These are phyloP conservation scores for Neonectria hederae DNA, from an alignment of 2,329 filamentous ascomycete genomes.

Conservation along the genomic window DNA sequence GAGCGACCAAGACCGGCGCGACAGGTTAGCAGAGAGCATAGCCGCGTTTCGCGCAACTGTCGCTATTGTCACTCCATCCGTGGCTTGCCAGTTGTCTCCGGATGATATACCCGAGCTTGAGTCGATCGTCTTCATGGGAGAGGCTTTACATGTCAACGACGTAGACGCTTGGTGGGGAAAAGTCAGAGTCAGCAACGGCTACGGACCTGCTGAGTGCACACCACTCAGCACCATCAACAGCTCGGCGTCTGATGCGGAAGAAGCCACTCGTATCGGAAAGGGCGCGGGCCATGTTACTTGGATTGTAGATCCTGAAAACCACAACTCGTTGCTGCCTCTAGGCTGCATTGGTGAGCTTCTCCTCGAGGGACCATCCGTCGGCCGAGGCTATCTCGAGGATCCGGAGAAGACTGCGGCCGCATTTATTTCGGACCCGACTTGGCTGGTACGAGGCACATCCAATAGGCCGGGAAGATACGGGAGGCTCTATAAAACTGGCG, in stretches of 20 bases:
- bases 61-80: not conserved
- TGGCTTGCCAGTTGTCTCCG: not conserved
- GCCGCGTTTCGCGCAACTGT: not conserved
- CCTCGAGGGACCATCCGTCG: slow-evolving; percentile 34
- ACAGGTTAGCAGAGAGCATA: not conserved
- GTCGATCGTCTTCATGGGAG: not conserved
- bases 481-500: slow-evolving; percentile 23
- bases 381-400: slow-evolving; percentile 30
- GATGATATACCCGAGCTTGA: not conserved
- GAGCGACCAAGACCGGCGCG: slow-evolving; percentile 47
- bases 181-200: slow-evolving; percentile 33
- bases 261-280: not conserved
- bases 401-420: slow-evolving; percentile 30
- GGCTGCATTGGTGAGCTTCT: slow-evolving; percentile 36
- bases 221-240: slow-evolving; percentile 14
- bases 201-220: slow-evolving; percentile 12
- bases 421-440: slow-evolving; percentile 44
- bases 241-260: not conserved
- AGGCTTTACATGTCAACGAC: not conserved
- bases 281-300: slow-evolving; percentile 18
- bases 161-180: slow-evolving; percentile 43
- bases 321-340: slow-evolving; percentile 28
- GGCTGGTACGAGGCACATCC: slow-evolving; percentile 6
- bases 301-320: slow-evolving; percentile 33
- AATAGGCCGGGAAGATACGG: slow-evolving; percentile 35